Conservation (phyloP, 352 stramenopile species). For the Globisporangium alternatum region DNA sequence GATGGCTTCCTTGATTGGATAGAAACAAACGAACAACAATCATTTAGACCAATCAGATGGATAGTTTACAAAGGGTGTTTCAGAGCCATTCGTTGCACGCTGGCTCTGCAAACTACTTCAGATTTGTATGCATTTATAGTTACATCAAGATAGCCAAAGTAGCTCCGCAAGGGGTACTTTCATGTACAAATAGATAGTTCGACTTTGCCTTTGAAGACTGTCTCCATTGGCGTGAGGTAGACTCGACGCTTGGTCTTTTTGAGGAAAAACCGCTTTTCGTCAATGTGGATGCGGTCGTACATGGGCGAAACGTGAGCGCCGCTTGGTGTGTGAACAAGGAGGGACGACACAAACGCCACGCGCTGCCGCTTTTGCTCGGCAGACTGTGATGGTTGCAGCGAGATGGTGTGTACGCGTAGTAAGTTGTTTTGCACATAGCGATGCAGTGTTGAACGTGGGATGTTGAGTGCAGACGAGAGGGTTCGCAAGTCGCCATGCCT, state of each 20-base stretch:
- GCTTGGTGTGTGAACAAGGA: neutral
- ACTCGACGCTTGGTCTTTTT: slow-evolving; percentile 10
- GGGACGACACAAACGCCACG: slow-evolving; percentile 1
- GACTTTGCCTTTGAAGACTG: no score
- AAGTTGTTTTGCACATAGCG: slow-evolving; percentile 11
- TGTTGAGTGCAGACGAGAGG: slow-evolving; percentile 13
- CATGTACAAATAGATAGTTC: no score
- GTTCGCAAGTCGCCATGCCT: slow-evolving; percentile 9
- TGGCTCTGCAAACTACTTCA: no score
- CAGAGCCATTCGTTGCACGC: no score
- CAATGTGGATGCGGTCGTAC: slow-evolving; percentile 3
- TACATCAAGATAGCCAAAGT: no score
- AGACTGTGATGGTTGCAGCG: slow-evolving; percentile 7
- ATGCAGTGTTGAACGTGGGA: slow-evolving; percentile 9
- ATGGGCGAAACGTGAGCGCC: neutral
- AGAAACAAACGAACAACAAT: no score
- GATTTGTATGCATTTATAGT: no score
- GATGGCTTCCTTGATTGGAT: no score
- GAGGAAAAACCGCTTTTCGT: neutral
- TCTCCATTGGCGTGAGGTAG: slow-evolving; percentile 13
- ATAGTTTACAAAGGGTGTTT: no score
- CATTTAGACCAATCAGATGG: no score
- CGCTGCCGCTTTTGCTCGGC: slow-evolving; percentile 1
- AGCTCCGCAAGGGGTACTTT: no score
- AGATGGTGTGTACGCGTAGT: slow-evolving; percentile 8